These are phyloP conservation scores for Rhizodiscina lignyota DNA, from an alignment of 495 filamentous ascomycete species.

Conservation along the genomic window DNA sequence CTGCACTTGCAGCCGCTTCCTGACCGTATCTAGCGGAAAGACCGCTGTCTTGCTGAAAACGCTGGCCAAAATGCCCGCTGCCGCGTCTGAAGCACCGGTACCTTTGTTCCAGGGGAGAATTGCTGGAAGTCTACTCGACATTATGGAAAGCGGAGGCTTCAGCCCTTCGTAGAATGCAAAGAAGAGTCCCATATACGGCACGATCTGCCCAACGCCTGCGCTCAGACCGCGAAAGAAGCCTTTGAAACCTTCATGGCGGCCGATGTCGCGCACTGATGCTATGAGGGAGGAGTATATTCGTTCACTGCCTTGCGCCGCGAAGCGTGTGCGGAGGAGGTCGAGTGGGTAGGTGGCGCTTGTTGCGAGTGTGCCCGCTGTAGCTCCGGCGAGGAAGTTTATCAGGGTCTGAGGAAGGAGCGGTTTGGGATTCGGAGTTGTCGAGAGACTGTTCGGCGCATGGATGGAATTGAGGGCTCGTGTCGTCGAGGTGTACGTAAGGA, in stretches of 20 bases:
- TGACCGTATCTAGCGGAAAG: constrained; percentile 84
- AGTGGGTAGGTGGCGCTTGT: constrained; percentile 82
- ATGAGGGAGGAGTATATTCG: constrained; percentile 56
- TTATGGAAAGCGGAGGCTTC: constrained; percentile 33
- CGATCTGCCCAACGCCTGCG: constrained; percentile 68
- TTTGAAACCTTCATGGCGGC: constrained; percentile 47
- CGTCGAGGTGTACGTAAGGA: constrained; percentile 67
- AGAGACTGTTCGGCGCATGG: constrained; percentile 26
- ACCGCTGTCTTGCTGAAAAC: constrained; percentile 73
- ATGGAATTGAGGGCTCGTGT: constrained; percentile 37
- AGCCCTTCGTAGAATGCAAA: constrained; percentile 72
- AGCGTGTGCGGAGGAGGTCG: constrained; percentile 83
- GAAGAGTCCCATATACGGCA: constrained; percentile 94
- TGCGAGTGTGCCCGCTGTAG: constrained; percentile 59
- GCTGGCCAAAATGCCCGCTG: constrained; percentile 62
- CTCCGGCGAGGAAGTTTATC: constrained; percentile 68
- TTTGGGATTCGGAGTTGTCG: no score
- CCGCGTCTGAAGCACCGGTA: constrained; percentile 59
- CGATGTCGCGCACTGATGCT: constrained; percentile 53
- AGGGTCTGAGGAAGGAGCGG: constrained; percentile 27
- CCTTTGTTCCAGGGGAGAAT: no score
- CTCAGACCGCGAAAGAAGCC: constrained; percentile 81
- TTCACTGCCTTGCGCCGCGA: constrained; percentile 84
- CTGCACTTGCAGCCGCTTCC: constrained; percentile 91
- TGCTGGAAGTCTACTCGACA: constrained; percentile 17